Conservation (phyloP, 306 rosid genomes). For the Abrus precatorius region DNA sequence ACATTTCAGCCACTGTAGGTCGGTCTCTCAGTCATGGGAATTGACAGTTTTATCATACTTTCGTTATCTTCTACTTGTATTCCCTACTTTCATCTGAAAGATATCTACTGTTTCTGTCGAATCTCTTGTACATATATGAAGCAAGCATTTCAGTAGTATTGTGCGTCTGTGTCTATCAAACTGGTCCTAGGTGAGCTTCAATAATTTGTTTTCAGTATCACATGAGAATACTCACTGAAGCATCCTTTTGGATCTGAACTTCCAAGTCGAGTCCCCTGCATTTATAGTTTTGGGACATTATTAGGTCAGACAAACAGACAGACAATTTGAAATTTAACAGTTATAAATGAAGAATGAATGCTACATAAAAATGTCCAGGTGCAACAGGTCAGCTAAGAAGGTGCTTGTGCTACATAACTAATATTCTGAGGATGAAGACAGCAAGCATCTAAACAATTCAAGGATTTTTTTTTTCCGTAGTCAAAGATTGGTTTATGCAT, state of each 20-base stretch:
- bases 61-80: neutral
- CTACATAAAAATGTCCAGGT: neutral
- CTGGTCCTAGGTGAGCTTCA: constrained; percentile 35
- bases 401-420: constrained; percentile 1
- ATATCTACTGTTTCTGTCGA: constrained; percentile 20
- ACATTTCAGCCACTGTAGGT: neutral
- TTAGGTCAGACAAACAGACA: constrained; percentile 42
- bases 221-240: constrained; percentile 77
- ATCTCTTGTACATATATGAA: constrained; percentile 8
- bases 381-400: constrained; percentile 11
- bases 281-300: constrained; percentile 49
- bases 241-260: constrained; percentile 99
- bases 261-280: constrained; percentile 99
- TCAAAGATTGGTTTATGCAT: constrained; percentile 3
- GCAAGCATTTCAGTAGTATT: constrained; percentile 13
- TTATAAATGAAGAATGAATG: constrained; percentile 38
- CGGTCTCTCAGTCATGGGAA: neutral
- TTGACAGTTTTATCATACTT: neutral
- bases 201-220: constrained; percentile 46
- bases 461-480: neutral
- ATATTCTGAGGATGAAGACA: constrained; percentile 12
- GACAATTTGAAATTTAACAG: constrained; percentile 37
- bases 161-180: constrained; percentile 17
- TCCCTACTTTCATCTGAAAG: constrained; percentile 6
- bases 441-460: constrained; percentile 32